Percentiles rank a stretch among this genome's conserved stretches.
These are phyloP conservation scores for Linum lewisii DNA, from an alignment of 345 rosid species.

Conservation along the genomic window DNA sequence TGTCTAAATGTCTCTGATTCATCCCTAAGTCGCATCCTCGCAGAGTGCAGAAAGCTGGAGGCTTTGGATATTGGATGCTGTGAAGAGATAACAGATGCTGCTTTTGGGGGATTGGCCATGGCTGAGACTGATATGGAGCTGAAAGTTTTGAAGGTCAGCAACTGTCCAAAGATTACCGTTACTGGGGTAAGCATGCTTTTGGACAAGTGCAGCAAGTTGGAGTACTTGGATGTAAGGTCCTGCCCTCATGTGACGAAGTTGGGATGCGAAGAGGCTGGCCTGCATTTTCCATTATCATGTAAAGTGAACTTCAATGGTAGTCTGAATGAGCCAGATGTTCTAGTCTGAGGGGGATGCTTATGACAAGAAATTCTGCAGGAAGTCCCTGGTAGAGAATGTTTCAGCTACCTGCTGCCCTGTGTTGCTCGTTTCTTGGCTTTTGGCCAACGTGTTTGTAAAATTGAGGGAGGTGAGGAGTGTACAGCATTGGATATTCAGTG, in stretches of 20 bases:
- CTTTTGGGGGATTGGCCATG: conserved; percentile 39
- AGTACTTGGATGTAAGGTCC: conserved; percentile 81
- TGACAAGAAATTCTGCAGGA: too few relatives aligned
- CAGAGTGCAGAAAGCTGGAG: conserved; percentile 64
- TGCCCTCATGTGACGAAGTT: conserved; percentile 66
- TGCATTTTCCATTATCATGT: conserved; percentile 60
- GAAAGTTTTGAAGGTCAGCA: conserved; percentile 66
- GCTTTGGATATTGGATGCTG: conserved; percentile 90
- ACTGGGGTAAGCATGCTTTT: conserved; percentile 57
- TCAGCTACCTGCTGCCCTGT: too few relatives aligned
- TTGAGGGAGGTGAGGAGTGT: too few relatives aligned
- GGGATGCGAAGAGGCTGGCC: conserved; percentile 68
- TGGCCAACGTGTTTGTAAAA: too few relatives aligned
- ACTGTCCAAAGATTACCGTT: conserved; percentile 65
- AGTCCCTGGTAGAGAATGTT: too few relatives aligned
- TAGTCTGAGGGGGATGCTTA: conserved; percentile 20
- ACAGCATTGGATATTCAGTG: too few relatives aligned
- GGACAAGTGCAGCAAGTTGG: conserved; percentile 49
- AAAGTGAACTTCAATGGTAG: conserved; percentile 71
- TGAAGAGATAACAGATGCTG: conserved; percentile 66
- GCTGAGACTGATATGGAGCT: conserved; percentile 28
- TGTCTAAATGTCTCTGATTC: conserved; percentile 68
- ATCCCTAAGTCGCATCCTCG: conserved; percentile 51
- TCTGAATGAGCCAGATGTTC: conserved; percentile 54
- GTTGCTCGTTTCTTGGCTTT: too few relatives aligned